Percentiles rank a stretch among this genome's conserved stretches.
Evolutionary conservation across 768 basidiomycete species (phyloP).

Genomic region (Suillus spraguei): DNA sequence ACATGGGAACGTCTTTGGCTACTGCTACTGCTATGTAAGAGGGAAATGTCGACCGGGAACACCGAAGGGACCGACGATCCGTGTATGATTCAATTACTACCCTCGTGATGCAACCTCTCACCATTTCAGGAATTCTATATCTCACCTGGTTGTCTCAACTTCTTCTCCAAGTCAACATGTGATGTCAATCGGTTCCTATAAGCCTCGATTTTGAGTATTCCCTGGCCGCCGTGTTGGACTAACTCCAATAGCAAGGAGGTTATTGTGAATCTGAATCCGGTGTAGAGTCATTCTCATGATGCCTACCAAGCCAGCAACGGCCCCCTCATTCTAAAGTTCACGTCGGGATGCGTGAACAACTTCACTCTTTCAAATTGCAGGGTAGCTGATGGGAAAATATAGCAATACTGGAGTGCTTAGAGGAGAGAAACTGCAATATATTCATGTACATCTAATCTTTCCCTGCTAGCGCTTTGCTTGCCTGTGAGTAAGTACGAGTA

Average conservation of each 20-base stretch:
- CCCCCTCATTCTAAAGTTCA: neutral
- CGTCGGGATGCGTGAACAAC: neutral
- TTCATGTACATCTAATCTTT: neutral
- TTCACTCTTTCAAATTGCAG: conserved; percentile 3
- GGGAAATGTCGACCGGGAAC: neutral
- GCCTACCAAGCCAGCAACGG: neutral
- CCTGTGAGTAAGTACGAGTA: neutral
- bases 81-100: neutral
- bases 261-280: neutral
- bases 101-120: neutral
- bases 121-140: neutral
- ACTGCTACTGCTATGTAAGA: neutral
- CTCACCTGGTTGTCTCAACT: neutral
- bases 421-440: neutral
- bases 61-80: neutral
- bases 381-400: neutral
- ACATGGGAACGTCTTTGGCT: neutral
- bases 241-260: neutral
- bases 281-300: neutral
- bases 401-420: neutral
- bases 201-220: neutral
- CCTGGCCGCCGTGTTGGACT: neutral
- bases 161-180: neutral
- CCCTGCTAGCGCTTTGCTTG: neutral
- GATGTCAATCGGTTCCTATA: neutral